Conservation (phyloP, 257 asterid genomes). For the Cinchona pubescens region DNA sequence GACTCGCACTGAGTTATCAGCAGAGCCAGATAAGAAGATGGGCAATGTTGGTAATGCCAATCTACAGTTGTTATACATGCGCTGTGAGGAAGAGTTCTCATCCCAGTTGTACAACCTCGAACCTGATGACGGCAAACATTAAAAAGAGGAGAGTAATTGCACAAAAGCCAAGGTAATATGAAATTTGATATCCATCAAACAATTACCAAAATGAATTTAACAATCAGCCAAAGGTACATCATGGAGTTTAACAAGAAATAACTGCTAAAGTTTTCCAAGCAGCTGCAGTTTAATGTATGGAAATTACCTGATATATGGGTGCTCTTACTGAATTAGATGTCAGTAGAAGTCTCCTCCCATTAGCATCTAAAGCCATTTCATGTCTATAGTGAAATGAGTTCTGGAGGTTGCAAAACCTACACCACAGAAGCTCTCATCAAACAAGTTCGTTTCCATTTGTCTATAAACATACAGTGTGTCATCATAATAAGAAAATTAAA, state of each 20-base stretch:
- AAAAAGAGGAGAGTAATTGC: not conserved
- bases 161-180: not conserved
- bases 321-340: conserved; percentile 70
- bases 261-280: not conserved
- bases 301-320: conserved; percentile 73
- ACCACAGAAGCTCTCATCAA: conserved; percentile 6
- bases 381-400: conserved; percentile 43
- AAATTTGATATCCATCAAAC: not conserved
- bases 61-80: conserved; percentile 80
- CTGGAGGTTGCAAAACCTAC: conserved; percentile 60
- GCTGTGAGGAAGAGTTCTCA: conserved; percentile 66
- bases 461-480: not conserved
- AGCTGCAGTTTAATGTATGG: not conserved
- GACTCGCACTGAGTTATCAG: conserved; percentile 86
- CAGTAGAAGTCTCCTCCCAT: conserved; percentile 73
- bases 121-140: conserved; percentile 41
- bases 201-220: not conserved
- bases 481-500: not conserved
- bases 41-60: conserved; percentile 95
- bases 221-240: not conserved
- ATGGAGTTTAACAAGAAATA: not conserved
- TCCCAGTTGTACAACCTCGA: conserved; percentile 50
- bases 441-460: not conserved
- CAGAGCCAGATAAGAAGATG: conserved; percentile 81
- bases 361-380: conserved; percentile 83